phyloP scores from a whole-genome alignment of 306 rosid genomes.

The Hylodesmum podocarpum region DNA sequence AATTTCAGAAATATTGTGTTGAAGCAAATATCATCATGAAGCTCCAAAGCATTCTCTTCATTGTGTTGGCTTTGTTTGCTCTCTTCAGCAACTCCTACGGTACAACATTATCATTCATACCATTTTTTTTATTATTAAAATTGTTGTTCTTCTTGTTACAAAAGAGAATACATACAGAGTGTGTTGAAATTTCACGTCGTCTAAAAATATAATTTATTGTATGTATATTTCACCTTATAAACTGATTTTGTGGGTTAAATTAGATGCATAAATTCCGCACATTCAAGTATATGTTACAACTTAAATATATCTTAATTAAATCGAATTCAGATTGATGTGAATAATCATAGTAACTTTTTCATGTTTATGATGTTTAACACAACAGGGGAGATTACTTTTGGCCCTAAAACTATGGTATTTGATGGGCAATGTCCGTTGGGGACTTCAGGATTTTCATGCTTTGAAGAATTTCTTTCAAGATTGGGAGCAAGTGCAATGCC shows the following conservation, averaged over 20 bases:
- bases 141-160: background rate
- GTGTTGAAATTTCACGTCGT: too few species aligned
- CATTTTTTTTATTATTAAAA: background rate
- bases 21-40: background rate
- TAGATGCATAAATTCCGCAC: too few species aligned
- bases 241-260: too few species aligned
- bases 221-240: too few species aligned
- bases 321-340: background rate
- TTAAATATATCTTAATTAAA: background rate
- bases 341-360: background rate
- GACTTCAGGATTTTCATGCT: background rate
- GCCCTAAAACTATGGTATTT: background rate
- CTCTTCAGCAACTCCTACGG: background rate
- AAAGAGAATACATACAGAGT: too few species aligned
- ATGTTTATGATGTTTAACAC: background rate
- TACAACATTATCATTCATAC: background rate
- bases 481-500: slow-evolving; percentile 10
- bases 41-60: background rate
- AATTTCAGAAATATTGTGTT: background rate
- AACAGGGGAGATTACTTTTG: background rate
- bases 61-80: background rate
- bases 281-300: background rate
- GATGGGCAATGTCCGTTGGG: background rate
- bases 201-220: too few species aligned
- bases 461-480: background rate